A percentile compares a stretch with the other conserved stretches of the same genome.
These are phyloP conservation scores for Moringa oleifera DNA, from an alignment of 345 rosid genomes.

Conservation along the genomic window DNA sequence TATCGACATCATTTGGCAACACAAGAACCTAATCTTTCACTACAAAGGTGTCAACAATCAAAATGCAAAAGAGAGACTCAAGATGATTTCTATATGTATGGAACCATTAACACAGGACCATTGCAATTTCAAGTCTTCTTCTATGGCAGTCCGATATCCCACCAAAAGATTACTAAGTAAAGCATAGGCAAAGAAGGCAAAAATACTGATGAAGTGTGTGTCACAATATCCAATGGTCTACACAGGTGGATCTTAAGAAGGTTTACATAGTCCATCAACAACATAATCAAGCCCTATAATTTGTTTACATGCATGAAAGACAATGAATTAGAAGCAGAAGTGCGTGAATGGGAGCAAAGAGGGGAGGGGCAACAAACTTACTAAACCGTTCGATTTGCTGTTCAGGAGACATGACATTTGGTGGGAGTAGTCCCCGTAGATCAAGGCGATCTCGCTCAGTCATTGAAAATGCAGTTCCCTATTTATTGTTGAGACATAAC, in stretches of 20 bases:
- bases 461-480: conserved; percentile 96
- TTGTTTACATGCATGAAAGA: background rate
- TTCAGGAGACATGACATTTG: conserved; percentile 71
- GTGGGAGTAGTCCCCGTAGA: conserved; percentile 96
- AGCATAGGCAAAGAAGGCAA: background rate
- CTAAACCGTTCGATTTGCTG: conserved; percentile 95
- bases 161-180: background rate
- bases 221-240: background rate
- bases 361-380: conserved; percentile 24
- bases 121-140: background rate
- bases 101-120: background rate
- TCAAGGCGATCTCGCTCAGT: conserved; percentile 95
- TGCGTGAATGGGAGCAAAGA: background rate
- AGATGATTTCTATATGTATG: background rate
- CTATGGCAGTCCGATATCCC: background rate
- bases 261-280: too few species aligned
- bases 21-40: background rate
- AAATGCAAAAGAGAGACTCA: background rate
- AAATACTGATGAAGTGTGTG: background rate
- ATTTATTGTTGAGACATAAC: conserved; percentile 13
- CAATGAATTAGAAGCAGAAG: background rate
- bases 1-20: background rate
- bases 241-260: too few species aligned
- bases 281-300: too few species aligned
- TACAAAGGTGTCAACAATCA: background rate